Evolutionary conservation across 306 rosid species (phyloP).

Genomic region (Gastrolobium villosum): DNA sequence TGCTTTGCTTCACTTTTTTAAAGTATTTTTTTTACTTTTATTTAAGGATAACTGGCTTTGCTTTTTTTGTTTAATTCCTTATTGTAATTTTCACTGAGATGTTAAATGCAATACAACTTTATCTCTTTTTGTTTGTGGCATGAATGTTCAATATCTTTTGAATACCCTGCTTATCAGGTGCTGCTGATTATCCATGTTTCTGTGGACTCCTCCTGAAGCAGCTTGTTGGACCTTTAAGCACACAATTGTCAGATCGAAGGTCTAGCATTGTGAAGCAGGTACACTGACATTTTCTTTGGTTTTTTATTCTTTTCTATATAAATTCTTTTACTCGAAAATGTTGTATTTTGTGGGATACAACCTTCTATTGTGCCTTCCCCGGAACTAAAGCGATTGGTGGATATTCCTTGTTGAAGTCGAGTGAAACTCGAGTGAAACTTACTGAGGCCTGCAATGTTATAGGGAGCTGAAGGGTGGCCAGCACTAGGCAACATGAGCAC

Average conservation of each 20-base stretch:
- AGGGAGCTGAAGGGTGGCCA: too few relatives aligned
- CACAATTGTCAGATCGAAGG: conserved; percentile 96
- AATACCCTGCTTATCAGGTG: conserved; percentile 70
- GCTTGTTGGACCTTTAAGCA: conserved; percentile 89
- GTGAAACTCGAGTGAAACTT: too few relatives aligned
- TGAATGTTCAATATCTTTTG: conserved; percentile 41
- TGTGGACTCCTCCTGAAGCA: conserved; percentile 91
- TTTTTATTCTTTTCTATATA: conserved; percentile 27
- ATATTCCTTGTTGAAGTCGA: conserved; percentile 13
- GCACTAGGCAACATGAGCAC: too few relatives aligned
- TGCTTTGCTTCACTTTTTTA: conserved; percentile 32
- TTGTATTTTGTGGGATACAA: conserved; percentile 36
- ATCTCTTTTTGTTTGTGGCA: conserved; percentile 37
- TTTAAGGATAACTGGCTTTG: not conserved
- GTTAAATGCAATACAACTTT: conserved; percentile 7
- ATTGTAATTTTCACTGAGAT: conserved; percentile 17
- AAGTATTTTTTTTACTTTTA: conserved; percentile 9
- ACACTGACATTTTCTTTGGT: conserved; percentile 30
- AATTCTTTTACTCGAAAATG: not conserved
- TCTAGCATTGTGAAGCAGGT: conserved; percentile 99
- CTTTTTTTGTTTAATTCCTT: not conserved
- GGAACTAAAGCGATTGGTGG: conserved; percentile 20
- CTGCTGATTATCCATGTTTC: conserved; percentile 87
- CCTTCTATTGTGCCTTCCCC: conserved; percentile 23
- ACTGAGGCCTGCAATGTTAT: too few relatives aligned